These are phyloP conservation scores for Arxiozyma slooffiae DNA, from an alignment of 1,139 yeast species.

Conservation along the genomic window DNA sequence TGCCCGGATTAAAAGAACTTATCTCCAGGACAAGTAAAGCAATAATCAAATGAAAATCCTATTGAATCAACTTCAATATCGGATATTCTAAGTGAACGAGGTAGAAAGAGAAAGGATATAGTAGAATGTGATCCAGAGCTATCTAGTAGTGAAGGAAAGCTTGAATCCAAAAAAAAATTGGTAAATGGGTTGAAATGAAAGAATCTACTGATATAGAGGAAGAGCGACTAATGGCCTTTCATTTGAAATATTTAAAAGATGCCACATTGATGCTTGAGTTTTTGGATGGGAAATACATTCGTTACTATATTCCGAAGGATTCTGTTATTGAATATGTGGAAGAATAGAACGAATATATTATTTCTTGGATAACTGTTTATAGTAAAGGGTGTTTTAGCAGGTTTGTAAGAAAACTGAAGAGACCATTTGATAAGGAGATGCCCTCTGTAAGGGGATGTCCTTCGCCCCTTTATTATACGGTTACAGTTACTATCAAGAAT, in stretches of 20 bases:
- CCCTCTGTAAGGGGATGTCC: conserved; percentile 30
- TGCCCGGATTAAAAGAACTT: too few species aligned
- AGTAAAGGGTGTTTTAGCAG: conserved; percentile 23
- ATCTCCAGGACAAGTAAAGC: neutral
- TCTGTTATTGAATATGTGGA: conserved; percentile 55
- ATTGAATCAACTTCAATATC: neutral
- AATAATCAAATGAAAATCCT: neutral
- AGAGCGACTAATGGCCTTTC: conserved; percentile 54
- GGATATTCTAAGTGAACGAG: conserved; percentile 4
- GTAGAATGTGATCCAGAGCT: conserved; percentile 1
- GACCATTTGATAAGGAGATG: conserved; percentile 14
- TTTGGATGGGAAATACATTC: conserved; percentile 64
- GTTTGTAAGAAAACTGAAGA: conserved; percentile 14
- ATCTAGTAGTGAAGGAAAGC: neutral
- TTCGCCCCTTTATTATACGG: conserved; percentile 45
- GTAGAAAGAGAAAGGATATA: conserved; percentile 7
- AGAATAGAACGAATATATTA: conserved; percentile 23
- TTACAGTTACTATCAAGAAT: conserved; percentile 53
- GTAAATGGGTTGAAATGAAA: conserved; percentile 12
- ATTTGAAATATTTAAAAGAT: conserved; percentile 54
- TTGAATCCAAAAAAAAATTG: conserved; percentile 9
- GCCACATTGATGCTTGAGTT: conserved; percentile 80
- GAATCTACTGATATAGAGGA: conserved; percentile 33
- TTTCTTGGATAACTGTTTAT: conserved; percentile 29
- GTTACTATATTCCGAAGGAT: conserved; percentile 67